Base-by-base conservation (phyloP, 495 filamentous ascomycete genomes). In the Aspergillus ostianus region DNA sequence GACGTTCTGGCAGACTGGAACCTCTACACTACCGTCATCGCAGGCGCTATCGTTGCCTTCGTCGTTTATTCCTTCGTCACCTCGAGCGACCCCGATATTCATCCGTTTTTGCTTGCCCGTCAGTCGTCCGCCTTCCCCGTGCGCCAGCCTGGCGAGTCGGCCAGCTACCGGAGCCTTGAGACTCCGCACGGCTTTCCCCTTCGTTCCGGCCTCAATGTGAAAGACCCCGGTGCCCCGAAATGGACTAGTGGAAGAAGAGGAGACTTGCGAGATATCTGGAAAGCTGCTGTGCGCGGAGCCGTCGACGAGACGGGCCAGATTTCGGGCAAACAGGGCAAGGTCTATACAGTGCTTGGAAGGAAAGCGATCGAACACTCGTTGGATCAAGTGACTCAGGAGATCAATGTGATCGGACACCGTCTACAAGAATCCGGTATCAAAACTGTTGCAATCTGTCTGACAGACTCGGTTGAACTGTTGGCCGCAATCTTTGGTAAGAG, bases 191-290 rank as follows among this genome's bases (percentile, higher is more conserved):
- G 91, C 53, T 89, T 90, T 74, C 89, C 91, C 8, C 84, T 98
- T 15, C 86, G 88, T 58, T 78, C 84, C 21, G 93, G 94, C 15
- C 78, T 99, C 49, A 90, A 88, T 63, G 90, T 99, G 21, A 92
- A 91, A 70, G 90, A 93, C 45, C 80, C 90, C 1, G 89, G 88
- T 8, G 87, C 87, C 23, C 88, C 90, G 18, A 90, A 89, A 72
- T 98, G 93, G 88, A 80, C 85, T 0, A 80, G 80, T 59, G 93
- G 93, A 20, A 84, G 88, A 63, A 86, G 94, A 70, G 94, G 94
- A 18, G 94, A 99, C 63, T 79, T 99, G 57, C 84, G 94, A 50
- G 94, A 99, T 71, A 80, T 99, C 50, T 99, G 94, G 94, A 87
- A 87, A 57, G 80, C 85, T 67, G 90, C 88, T 46, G 74, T 89